Conservation (phyloP, 73 alveolate genomes). For the Symbiodinium natans region DNA sequence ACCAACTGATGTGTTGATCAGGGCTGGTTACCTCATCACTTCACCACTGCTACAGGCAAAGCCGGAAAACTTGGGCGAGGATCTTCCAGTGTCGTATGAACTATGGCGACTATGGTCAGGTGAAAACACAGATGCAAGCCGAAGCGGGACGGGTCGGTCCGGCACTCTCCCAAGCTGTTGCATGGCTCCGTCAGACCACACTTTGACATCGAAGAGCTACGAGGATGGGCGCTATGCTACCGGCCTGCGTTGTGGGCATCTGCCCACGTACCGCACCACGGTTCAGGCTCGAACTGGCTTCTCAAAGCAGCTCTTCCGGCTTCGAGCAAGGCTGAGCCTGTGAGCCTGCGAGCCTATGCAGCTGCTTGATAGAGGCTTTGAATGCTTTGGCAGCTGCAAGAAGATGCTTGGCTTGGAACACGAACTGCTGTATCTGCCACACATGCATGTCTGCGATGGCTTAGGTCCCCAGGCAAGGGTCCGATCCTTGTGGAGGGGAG, state of each 20-base stretch:
- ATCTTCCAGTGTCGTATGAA: too few species aligned
- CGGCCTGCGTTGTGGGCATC: slow-evolving; percentile 51
- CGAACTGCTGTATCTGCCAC: too few species aligned
- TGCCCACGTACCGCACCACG: slow-evolving; percentile 63
- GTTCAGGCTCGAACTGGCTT: slow-evolving; percentile 2
- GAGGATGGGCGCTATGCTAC: slow-evolving; percentile 58
- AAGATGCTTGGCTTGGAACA: neutral
- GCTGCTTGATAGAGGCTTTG: neutral
- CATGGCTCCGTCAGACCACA: neutral
- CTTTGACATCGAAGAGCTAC: neutral
- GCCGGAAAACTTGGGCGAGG: too few species aligned
- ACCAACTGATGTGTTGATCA: neutral
- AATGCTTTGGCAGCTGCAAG: neutral
- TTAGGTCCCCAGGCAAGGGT: neutral
- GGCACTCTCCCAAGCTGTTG: neutral
- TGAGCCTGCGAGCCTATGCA: neutral
- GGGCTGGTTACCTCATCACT: slow-evolving; percentile 53
- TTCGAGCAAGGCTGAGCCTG: too few species aligned
- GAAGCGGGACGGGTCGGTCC: slow-evolving; percentile 90
- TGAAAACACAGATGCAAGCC: slow-evolving; percentile 88
- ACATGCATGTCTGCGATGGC: too few species aligned
- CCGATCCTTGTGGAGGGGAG: slow-evolving; percentile 83
- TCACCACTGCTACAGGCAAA: slow-evolving; percentile 74
- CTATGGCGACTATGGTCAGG: too few species aligned
- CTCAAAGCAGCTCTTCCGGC: too few species aligned